phyloP scores from a whole-genome alignment of 768 basidiomycete genomes.

The Trametes elegans region DNA sequence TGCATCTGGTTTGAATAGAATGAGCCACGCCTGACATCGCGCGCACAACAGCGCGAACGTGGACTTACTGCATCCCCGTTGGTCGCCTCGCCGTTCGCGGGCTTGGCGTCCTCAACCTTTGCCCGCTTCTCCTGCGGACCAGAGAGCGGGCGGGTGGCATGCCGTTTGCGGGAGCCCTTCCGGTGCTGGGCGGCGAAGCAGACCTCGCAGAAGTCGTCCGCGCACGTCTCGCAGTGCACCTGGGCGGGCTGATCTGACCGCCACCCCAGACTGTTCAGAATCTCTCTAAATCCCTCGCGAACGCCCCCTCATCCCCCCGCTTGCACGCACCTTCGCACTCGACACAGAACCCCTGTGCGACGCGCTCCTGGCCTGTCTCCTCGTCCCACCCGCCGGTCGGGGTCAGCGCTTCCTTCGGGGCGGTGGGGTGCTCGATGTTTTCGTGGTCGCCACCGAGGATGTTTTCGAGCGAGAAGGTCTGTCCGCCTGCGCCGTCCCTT shows the following conservation, averaged over 20 bases:
- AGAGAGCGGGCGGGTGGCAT: conserved; percentile 49
- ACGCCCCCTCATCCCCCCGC: background rate
- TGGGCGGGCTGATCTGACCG: conserved; percentile 78
- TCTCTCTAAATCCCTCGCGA: background rate
- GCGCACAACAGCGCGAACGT: conserved; percentile 21
- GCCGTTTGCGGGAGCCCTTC: conserved; percentile 73
- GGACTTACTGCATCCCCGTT: conserved; percentile 33
- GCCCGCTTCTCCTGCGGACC: conserved; percentile 17
- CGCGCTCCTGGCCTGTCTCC: conserved; percentile 44
- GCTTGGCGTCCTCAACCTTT: conserved; percentile 17
- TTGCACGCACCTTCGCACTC: conserved; percentile 84
- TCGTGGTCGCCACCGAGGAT: conserved; percentile 68
- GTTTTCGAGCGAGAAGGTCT: conserved; percentile 59
- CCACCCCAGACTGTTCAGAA: too few species aligned
- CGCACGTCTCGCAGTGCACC: conserved; percentile 67
- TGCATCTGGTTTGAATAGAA: conserved; percentile 34
- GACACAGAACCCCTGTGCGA: conserved; percentile 67
- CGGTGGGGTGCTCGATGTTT: conserved; percentile 53
- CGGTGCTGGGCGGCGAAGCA: conserved; percentile 85
- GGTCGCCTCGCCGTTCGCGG: conserved; percentile 24
- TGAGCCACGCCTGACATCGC: conserved; percentile 1
- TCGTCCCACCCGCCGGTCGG: conserved; percentile 62
- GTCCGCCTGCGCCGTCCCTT: background rate
- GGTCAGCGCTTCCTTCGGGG: conserved; percentile 31
- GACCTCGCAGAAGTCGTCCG: conserved; percentile 77